phyloP scores from a whole-genome alignment of 1,139 yeast species.

The Scheffersomyces cryptocercus region DNA sequence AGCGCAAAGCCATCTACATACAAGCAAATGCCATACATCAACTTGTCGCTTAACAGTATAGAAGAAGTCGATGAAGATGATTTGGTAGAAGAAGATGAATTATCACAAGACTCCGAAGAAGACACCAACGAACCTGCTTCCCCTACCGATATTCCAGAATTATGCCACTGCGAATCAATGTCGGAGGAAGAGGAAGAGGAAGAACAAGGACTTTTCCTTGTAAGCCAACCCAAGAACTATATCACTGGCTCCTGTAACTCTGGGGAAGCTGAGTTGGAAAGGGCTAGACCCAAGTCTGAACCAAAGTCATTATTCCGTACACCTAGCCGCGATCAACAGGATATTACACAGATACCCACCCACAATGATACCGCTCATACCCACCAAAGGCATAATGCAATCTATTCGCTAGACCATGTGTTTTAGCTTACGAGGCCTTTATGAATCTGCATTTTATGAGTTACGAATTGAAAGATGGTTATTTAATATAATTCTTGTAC shows the following conservation, averaged over 20 bases:
- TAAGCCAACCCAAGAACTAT: background rate
- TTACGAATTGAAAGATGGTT: too few species aligned
- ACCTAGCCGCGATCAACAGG: background rate
- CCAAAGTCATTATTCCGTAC: background rate
- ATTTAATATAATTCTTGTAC: too few species aligned
- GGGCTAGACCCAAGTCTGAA: conserved; percentile 1
- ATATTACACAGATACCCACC: conserved; percentile 2
- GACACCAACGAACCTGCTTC: conserved; percentile 8
- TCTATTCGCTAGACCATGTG: conserved; percentile 23
- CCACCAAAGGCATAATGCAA: conserved; percentile 24
- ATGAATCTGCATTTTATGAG: too few species aligned
- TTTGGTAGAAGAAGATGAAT: conserved; percentile 19
- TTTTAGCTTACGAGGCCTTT: conserved; percentile 10
- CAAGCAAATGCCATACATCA: conserved; percentile 25
- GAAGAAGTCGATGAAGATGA: conserved; percentile 28
- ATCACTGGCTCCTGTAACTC: background rate
- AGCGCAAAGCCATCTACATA: conserved; percentile 11
- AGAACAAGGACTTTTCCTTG: conserved; percentile 4
- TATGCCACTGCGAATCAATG: conserved; percentile 21
- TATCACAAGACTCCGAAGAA: conserved; percentile 9
- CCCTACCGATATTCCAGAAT: conserved; percentile 22
- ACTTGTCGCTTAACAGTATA: conserved; percentile 20
- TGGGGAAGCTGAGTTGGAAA: background rate
- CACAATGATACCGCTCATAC: conserved; percentile 4
- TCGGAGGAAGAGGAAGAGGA: conserved; percentile 30